Base-by-base conservation (phyloP, 2,329 filamentous ascomycete species). In the Penicillium sp. region DNA sequence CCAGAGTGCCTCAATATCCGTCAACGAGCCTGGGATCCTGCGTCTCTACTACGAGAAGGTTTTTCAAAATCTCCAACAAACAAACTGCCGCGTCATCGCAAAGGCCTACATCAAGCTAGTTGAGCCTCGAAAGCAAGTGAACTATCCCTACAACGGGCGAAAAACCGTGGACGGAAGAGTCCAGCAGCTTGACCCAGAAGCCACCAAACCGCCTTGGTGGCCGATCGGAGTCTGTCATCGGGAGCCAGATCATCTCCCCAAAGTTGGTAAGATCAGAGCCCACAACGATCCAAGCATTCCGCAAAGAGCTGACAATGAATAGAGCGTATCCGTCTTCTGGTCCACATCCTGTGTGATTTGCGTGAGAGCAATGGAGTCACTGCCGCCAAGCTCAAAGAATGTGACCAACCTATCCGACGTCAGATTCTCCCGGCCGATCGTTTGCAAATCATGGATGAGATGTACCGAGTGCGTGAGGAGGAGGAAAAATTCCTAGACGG, bases 271-370 rank as follows among this genome's bases (percentile, higher is more conserved):
- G 66, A 43, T 36, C 22, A 47, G 9, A 18, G 27, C 14, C 11
- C 11, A 4, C 52, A 8, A 9, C 11, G 9, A 34, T 11, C 13
- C 18, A 11, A 16, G 39, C 38, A 8, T 5, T 8, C n/a, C 9
- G 21, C 43, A 3, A 13, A 43, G 7, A 5, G 22, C 47, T 56
- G 11, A 58, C 46, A 27, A n/a, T 43, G 1, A 5, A 11, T 31
- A 76, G 74, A 75, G 46, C 66, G 74, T 13, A 71, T 76, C 29
- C 66, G 67, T 29, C 70, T 76, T 22, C 66, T 77, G 13, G 68
- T 74, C 18, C 71, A 76, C 55, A 74, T 77, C 24, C 66, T 77
- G 13, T 72, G 72, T 53, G 68, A 76, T 22, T 57, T 76, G 14
- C 64, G 63, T 18, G 63, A 69, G 16, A 71, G 63, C 44, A 64